Conservation (phyloP, 2,329 filamentous ascomycete species). For the Chaetomium sp. region DNA sequence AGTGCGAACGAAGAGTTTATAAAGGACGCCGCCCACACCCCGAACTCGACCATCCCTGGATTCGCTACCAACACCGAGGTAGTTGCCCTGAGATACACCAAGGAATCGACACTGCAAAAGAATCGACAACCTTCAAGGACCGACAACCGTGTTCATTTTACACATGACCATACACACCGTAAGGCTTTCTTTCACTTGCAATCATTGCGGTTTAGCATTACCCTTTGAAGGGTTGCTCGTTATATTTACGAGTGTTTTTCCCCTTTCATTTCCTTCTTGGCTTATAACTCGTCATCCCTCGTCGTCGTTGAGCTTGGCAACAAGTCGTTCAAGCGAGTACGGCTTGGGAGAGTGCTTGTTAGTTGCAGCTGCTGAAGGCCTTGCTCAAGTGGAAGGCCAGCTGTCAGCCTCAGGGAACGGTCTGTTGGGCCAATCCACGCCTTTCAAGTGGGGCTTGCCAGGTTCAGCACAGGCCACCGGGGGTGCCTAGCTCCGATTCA, state of each 20-base stretch:
- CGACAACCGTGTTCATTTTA: too few species aligned
- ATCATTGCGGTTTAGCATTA: background rate
- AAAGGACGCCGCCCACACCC: too few species aligned
- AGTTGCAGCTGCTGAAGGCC: background rate
- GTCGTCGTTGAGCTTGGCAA: background rate
- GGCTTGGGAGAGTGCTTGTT: background rate
- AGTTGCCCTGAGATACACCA: too few species aligned
- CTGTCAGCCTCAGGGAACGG: conserved; percentile 15
- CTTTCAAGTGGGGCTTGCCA: conserved; percentile 7
- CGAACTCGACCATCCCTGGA: too few species aligned
- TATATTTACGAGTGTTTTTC: background rate
- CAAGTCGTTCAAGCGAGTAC: too few species aligned
- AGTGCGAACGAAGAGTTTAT: too few species aligned
- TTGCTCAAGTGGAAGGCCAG: background rate
- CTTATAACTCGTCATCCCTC: background rate
- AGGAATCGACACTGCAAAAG: too few species aligned
- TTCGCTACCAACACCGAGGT: too few species aligned
- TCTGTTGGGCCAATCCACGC: conserved; percentile 10
- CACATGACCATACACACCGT: too few species aligned
- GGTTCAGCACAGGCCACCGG: conserved; percentile 20
- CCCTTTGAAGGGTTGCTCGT: background rate
- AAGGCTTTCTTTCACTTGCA: too few species aligned
- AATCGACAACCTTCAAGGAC: too few species aligned
- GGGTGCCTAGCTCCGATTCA: conserved; percentile 20
- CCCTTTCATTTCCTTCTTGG: background rate